Base-by-base conservation (phyloP, 2,329 filamentous ascomycete genomes). In the Phyllosticta citrichinensis region DNA sequence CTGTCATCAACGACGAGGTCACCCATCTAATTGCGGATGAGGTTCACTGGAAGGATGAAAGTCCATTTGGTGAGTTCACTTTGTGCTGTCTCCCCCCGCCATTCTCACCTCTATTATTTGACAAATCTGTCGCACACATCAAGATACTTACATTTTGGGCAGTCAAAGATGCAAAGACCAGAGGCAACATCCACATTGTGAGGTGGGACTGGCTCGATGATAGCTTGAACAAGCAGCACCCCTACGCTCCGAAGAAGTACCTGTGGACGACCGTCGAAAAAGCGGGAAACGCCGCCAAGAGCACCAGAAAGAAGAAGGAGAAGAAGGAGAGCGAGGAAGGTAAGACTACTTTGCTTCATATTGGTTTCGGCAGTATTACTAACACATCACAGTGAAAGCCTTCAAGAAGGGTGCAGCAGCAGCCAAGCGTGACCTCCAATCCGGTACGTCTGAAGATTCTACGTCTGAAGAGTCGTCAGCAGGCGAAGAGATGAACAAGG, bases 1-100 rank as follows among this genome's bases (percentile, higher is more conserved):
- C 76, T 1, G 74, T 77, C 0, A 73, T 90, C 19, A 77, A 77
- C 25, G 70, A 77, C 0, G 67, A 76, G 0, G 83, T 87, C 10
- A 96, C 91, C 0, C 91, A 96, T 72, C 75, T 96, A 0, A 79
- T 96, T 22, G 83, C 84, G 59, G 84, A 83, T 0, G 76, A 81
- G 56, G 79, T 84, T 35, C 81, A 86, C 17, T 91, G 84, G 71
- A 79, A 81, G 63, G 72, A 77, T 6, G 67, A 77, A 1, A 70
- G 71, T 62, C 71, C 78, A 20, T 59, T 62, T n/a, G 56, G 70
- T 74, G 66, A 71, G 78, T 76, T 52, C 24, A 30, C 11, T 12
- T 30, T 33, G n/a, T n/a, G 53, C 53, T 17, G 10, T 6, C 2
- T 25, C 19, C n/a, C 3, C n/a, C 9, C 9, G 27, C 12, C n/a